phyloP scores from a whole-genome alignment of 345 rosid species.

The Dovyalis caffra region DNA sequence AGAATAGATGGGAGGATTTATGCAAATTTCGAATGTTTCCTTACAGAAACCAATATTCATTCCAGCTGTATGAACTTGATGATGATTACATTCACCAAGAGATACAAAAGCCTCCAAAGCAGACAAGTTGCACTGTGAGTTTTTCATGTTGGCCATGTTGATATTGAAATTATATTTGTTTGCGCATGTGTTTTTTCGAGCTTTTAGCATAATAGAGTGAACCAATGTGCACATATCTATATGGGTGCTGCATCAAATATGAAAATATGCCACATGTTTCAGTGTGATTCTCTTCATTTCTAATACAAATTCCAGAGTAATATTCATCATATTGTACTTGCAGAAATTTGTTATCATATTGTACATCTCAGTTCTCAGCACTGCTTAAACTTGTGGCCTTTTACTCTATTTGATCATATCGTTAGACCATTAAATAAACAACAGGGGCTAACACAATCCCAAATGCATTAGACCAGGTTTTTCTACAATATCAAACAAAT shows the following conservation, averaged over 20 bases:
- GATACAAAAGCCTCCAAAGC: constrained; percentile 77
- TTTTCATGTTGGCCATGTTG: constrained; percentile 10
- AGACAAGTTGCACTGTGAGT: constrained; percentile 69
- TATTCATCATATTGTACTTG: background rate
- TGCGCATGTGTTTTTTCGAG: background rate
- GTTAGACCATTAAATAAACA: background rate
- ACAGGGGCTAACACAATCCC: constrained; percentile 35
- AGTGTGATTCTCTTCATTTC: background rate
- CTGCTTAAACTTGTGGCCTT: background rate
- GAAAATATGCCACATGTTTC: background rate
- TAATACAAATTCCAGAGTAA: background rate
- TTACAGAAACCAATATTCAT: constrained; percentile 61
- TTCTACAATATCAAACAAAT: constrained; percentile 27
- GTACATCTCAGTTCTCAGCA: background rate
- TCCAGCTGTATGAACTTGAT: constrained; percentile 81
- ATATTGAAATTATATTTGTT: background rate
- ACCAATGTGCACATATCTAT: background rate
- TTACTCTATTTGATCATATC: background rate
- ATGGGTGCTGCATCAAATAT: background rate
- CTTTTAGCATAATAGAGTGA: background rate
- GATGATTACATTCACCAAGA: constrained; percentile 88
- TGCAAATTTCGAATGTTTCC: constrained; percentile 82
- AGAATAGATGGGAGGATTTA: constrained; percentile 72
- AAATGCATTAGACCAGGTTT: constrained; percentile 53
- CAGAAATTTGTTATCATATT: background rate